These are phyloP conservation scores for Emydomyces testavorans DNA, from an alignment of 2,329 filamentous ascomycete species.

Conservation along the genomic window DNA sequence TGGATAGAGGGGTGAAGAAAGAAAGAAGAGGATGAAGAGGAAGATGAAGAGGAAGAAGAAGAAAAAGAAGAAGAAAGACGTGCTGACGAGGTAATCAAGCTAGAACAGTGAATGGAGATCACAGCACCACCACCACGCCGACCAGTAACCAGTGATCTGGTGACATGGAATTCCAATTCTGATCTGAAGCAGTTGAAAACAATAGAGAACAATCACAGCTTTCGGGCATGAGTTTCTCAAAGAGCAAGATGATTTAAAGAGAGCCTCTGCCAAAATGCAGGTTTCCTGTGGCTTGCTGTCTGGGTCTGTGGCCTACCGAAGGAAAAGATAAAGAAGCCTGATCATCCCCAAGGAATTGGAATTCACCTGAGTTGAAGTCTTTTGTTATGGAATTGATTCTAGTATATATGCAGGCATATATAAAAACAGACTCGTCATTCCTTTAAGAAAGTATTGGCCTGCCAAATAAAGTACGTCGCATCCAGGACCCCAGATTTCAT, in stretches of 20 bases:
- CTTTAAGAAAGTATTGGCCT: neutral
- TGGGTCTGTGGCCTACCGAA: slow-evolving; percentile 1
- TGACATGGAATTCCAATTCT: neutral
- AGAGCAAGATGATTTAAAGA: neutral
- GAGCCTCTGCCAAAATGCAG: neutral
- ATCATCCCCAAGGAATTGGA: neutral
- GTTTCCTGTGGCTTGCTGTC: neutral
- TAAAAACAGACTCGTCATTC: neutral
- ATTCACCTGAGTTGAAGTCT: neutral
- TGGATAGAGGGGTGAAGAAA: neutral
- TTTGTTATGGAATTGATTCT: neutral
- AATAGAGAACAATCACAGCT: neutral
- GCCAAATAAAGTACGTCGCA: too few species aligned
- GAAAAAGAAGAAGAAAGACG: neutral
- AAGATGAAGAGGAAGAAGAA: neutral
- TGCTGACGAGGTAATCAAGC: neutral
- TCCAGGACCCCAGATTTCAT: too few species aligned
- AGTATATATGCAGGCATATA: neutral
- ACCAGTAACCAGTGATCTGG: neutral
- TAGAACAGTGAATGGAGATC: neutral
- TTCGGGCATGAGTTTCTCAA: neutral
- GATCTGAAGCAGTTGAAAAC: neutral
- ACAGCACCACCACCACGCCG: neutral
- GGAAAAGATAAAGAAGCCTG: neutral
- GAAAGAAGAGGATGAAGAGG: neutral